Percentiles rank a stretch among this genome's conserved stretches.
These are phyloP conservation scores for Xylaria curta DNA, from an alignment of 495 filamentous ascomycete genomes.

Conservation along the genomic window DNA sequence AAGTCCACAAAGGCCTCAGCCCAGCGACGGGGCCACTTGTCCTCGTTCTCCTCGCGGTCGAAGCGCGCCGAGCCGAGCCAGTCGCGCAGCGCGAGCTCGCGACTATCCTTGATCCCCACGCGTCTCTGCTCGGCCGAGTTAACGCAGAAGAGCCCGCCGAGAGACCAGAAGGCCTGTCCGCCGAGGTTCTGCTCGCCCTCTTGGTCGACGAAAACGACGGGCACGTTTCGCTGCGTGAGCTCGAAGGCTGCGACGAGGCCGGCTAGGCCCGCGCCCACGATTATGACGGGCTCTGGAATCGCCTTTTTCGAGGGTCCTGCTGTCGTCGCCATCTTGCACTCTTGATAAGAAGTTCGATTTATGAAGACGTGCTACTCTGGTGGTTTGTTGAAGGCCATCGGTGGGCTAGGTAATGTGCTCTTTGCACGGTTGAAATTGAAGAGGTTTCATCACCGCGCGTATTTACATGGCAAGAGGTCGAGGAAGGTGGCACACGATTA, in stretches of 20 bases:
- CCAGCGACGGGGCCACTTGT: slow-evolving; percentile 58
- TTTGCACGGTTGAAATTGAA: neutral
- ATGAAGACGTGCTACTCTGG: neutral
- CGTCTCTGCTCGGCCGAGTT: slow-evolving; percentile 55
- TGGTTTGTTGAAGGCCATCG: neutral
- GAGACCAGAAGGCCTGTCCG: slow-evolving; percentile 62
- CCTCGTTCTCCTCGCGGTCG: slow-evolving; percentile 48
- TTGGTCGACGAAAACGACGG: slow-evolving; percentile 54
- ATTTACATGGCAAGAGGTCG: neutral
- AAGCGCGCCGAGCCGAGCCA: slow-evolving; percentile 58
- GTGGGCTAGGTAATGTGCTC: neutral
- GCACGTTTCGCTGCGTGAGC: slow-evolving; percentile 50
- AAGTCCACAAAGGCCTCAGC: slow-evolving; percentile 62
- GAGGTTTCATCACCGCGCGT: neutral
- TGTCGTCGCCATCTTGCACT: neutral
- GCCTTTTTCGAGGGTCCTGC: neutral
- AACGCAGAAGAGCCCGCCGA: slow-evolving; percentile 60
- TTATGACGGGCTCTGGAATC: slow-evolving; percentile 51
- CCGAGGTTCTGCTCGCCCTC: slow-evolving; percentile 54
- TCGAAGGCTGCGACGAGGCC: slow-evolving; percentile 60
- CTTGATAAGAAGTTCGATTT: neutral
- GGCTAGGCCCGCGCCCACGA: slow-evolving; percentile 58
- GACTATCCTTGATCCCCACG: slow-evolving; percentile 57
- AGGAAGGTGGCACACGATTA: neutral
- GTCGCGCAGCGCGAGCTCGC: slow-evolving; percentile 55